Conservation (phyloP, 352 stramenopile genomes). For the Blastocystis sp. region DNA sequence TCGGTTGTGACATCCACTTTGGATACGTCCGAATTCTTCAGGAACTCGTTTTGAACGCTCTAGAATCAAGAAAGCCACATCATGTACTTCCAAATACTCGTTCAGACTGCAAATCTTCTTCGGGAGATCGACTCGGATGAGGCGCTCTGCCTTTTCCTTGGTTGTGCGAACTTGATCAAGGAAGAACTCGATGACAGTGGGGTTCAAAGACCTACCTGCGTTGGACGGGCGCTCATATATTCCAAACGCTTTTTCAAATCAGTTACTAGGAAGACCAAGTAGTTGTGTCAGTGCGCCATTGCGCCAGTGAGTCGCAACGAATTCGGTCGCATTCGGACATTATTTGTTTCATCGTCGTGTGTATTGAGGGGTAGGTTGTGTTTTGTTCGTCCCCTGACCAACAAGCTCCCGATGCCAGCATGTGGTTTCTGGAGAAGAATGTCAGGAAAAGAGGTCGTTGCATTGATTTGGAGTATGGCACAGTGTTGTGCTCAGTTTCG, state of each 20-base stretch:
- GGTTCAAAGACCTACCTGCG: background rate
- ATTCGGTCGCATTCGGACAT: no score
- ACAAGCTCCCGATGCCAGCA: slow-evolving; percentile 1
- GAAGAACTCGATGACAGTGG: slow-evolving; percentile 5
- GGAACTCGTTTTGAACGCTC: background rate
- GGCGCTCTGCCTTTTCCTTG: slow-evolving; percentile 4
- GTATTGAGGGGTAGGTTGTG: background rate
- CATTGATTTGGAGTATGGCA: background rate
- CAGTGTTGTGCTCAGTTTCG: background rate
- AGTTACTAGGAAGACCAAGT: no score
- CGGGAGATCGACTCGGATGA: slow-evolving; percentile 11
- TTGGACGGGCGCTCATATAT: background rate
- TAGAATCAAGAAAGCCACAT: background rate
- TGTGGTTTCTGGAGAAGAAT: slow-evolving; percentile 38
- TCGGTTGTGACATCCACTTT: background rate
- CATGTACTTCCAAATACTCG: slow-evolving; percentile 2
- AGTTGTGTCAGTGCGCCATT: no score
- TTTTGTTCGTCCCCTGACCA: background rate
- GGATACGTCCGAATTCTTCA: background rate
- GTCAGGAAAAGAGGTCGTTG: slow-evolving; percentile 4
- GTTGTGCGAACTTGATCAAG: background rate
- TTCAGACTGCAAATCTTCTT: slow-evolving; percentile 37
- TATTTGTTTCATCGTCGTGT: background rate
- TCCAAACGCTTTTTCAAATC: no score
- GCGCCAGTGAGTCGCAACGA: no score